phyloP scores from a whole-genome alignment of 2,329 filamentous ascomycete species.

The Lachnellula arida region DNA sequence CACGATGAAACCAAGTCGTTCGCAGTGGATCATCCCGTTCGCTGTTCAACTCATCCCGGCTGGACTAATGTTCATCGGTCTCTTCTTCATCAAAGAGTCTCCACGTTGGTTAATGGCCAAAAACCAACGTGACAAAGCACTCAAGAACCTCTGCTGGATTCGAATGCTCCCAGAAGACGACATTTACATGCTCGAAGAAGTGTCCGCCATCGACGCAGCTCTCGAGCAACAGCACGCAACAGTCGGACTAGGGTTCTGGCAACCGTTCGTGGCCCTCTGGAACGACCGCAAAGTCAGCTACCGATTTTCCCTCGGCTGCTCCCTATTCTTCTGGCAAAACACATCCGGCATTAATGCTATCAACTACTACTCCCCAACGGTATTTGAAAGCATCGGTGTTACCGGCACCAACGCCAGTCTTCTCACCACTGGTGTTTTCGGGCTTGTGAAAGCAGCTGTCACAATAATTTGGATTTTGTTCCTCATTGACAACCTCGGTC shows the following conservation, averaged over 20 bases:
- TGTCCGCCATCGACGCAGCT: slow-evolving; percentile 63
- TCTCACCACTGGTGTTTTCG: slow-evolving; percentile 40
- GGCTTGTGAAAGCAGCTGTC: slow-evolving; percentile 24
- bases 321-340: slow-evolving; percentile 30
- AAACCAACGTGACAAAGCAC: slow-evolving; percentile 53
- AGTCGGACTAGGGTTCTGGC: slow-evolving; percentile 69
- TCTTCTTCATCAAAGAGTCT: slow-evolving; percentile 59
- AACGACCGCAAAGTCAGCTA: slow-evolving; percentile 57
- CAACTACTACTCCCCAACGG: slow-evolving; percentile 20
- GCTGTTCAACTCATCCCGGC: slow-evolving; percentile 60
- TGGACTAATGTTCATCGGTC: slow-evolving; percentile 55
- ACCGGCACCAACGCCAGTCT: slow-evolving; percentile 35
- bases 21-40: slow-evolving; percentile 62
- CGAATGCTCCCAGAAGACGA: slow-evolving; percentile 52
- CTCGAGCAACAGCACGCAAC: slow-evolving; percentile 57
- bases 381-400: slow-evolving; percentile 32
- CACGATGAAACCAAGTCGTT: slow-evolving; percentile 41
- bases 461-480: slow-evolving; percentile 18
- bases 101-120: slow-evolving; percentile 66
- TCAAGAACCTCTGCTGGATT: slow-evolving; percentile 59
- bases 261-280: slow-evolving; percentile 56
- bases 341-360: slow-evolving; percentile 18
- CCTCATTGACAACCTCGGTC: slow-evolving; percentile 18
- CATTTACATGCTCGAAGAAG: slow-evolving; percentile 53
- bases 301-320: slow-evolving; percentile 63